A percentile compares a stretch with the other conserved stretches of the same genome.
Evolutionary conservation across 2,329 filamentous ascomycete species (phyloP).

Genomic region (Exophiala sp.): DNA sequence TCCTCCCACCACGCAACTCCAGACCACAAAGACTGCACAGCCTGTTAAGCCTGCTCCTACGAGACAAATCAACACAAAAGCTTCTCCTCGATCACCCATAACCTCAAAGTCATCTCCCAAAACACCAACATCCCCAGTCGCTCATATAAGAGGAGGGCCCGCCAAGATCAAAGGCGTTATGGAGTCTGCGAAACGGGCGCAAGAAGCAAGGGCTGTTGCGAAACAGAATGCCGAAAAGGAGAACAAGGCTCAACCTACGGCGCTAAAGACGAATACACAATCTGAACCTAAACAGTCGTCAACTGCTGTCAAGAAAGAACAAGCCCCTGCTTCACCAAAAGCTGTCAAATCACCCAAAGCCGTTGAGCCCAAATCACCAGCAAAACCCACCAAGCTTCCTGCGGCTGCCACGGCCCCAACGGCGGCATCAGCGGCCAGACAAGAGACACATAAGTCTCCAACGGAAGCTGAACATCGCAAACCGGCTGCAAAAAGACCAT

Average conservation of each 20-base stretch:
- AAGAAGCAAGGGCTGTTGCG: slow-evolving; percentile 29
- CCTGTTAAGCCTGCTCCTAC: slow-evolving; percentile 20
- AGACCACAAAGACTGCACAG: slow-evolving; percentile 19
- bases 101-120: slow-evolving; percentile 19
- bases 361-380: slow-evolving; percentile 38
- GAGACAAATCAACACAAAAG: slow-evolving; percentile 18
- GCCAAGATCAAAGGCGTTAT: slow-evolving; percentile 32
- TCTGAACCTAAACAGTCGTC: slow-evolving; percentile 3
- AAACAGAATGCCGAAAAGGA: slow-evolving; percentile 11
- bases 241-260: slow-evolving; percentile 25
- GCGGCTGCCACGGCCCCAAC: slow-evolving; percentile 41
- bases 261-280: slow-evolving; percentile 10
- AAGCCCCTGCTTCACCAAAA: slow-evolving; percentile 21
- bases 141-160: slow-evolving; percentile 23
- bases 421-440: slow-evolving; percentile 38
- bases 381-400: slow-evolving; percentile 39
- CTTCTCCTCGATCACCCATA: slow-evolving; percentile 14
- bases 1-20: slow-evolving; percentile 14
- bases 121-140: slow-evolving; percentile 17
- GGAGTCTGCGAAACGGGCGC: slow-evolving; percentile 28
- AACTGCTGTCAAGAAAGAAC: slow-evolving; percentile 19
- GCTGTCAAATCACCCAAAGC: slow-evolving; percentile 26
- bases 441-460: slow-evolving; percentile 13
- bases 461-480: slow-evolving; percentile 16
- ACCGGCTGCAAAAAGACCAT: slow-evolving; percentile 27